phyloP scores from a whole-genome alignment of 495 filamentous ascomycete species.

The Parathielavia hyrcaniae region DNA sequence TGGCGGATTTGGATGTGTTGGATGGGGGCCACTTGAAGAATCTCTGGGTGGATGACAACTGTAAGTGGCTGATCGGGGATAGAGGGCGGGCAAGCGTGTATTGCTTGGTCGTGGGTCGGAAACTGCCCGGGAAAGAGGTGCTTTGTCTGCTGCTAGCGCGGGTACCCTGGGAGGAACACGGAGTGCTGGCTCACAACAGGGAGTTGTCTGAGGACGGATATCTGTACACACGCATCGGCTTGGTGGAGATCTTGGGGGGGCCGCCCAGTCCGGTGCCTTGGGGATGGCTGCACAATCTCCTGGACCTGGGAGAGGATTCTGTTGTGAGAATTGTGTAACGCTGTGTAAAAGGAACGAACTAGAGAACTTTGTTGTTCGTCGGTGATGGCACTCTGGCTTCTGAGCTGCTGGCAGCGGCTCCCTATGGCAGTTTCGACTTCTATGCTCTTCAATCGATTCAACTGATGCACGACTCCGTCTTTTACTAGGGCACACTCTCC shows the following conservation, averaged over 20 bases:
- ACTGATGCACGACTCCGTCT: too few species aligned
- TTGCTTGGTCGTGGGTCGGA: conserved; percentile 5
- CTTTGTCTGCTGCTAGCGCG: conserved; percentile 6
- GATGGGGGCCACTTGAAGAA: conserved; percentile 10
- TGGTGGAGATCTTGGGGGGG: conserved; percentile 15
- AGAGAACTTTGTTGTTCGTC: too few species aligned
- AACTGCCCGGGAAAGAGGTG: conserved; percentile 9
- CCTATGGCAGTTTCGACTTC: too few species aligned
- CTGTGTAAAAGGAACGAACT: too few species aligned
- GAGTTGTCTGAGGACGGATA: neutral
- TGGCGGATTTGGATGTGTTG: conserved; percentile 9
- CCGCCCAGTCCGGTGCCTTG: neutral
- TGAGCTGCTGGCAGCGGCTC: too few species aligned
- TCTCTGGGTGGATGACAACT: conserved; percentile 19
- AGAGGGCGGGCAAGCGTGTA: conserved; percentile 2
- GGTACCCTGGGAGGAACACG: neutral
- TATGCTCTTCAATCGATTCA: too few species aligned
- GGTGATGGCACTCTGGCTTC: too few species aligned
- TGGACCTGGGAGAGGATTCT: conserved; percentile 8
- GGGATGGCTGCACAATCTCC: conserved; percentile 9
- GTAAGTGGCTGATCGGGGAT: neutral
- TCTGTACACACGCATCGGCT: conserved; percentile 7
- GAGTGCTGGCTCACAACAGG: too few species aligned
- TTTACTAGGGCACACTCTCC: too few species aligned
- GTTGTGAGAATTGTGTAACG: conserved; percentile 7